These are phyloP conservation scores for Leccinum fallax DNA, from an alignment of 1,284 basidiomycete species.

Conservation along the genomic window DNA sequence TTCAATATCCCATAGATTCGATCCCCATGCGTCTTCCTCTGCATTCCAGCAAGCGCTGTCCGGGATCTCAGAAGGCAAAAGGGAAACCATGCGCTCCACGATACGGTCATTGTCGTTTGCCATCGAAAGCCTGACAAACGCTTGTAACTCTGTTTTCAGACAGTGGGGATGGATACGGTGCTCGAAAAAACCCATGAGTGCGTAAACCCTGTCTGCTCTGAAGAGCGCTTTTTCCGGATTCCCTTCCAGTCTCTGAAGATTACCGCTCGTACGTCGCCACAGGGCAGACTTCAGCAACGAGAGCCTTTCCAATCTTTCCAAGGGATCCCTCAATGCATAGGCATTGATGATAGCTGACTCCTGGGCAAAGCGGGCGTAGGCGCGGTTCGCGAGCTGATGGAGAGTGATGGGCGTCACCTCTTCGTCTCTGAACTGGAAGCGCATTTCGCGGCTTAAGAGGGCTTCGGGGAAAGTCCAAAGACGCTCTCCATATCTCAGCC, in stretches of 20 bases:
- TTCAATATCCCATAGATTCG: slow-evolving; percentile 31
- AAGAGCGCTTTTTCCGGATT: slow-evolving; percentile 1
- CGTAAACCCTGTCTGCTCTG: slow-evolving; percentile 28
- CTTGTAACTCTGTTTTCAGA: slow-evolving; percentile 27
- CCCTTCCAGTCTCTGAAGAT: not conserved
- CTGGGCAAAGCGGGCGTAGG: slow-evolving; percentile 18
- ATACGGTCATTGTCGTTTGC: slow-evolving; percentile 30
- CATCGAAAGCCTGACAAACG: slow-evolving; percentile 30
- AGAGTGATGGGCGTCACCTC: slow-evolving; percentile 24
- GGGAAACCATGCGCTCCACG: slow-evolving; percentile 28
- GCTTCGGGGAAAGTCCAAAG: slow-evolving; percentile 34
- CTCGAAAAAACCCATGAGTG: slow-evolving; percentile 33
- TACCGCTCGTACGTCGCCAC: slow-evolving; percentile 22
- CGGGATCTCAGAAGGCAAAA: slow-evolving; percentile 13
- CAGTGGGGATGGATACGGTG: slow-evolving; percentile 29
- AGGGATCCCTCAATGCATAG: slow-evolving; percentile 24
- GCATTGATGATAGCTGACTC: slow-evolving; percentile 31
- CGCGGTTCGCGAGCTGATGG: slow-evolving; percentile 27
- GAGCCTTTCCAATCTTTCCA: slow-evolving; percentile 32
- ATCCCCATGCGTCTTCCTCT: slow-evolving; percentile 23
- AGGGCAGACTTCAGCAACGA: slow-evolving; percentile 27
- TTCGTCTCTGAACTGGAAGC: slow-evolving; percentile 16
- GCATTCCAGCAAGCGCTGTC: slow-evolving; percentile 21
- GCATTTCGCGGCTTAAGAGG: slow-evolving; percentile 23
- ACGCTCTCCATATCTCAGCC: slow-evolving; percentile 27